phyloP scores from a whole-genome alignment of 306 rosid species.

The Arachis hypogaea region DNA sequence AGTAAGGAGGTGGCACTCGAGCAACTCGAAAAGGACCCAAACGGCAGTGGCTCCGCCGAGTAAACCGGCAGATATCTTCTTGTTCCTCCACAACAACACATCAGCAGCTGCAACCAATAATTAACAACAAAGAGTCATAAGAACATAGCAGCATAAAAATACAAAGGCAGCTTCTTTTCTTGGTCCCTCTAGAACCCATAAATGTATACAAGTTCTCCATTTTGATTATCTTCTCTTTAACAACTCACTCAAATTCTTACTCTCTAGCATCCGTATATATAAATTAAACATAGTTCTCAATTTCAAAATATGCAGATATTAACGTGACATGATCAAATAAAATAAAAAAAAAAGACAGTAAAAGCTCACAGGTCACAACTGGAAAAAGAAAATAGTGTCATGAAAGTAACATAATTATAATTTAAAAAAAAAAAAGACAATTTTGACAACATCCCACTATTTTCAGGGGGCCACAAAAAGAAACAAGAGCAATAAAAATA shows the following conservation, averaged over 20 bases:
- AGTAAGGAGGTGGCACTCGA: conserved; percentile 67
- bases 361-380: background rate
- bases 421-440: background rate
- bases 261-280: background rate
- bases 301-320: background rate
- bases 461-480: background rate
- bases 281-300: background rate
- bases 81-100: conserved; percentile 76
- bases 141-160: background rate
- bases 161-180: background rate
- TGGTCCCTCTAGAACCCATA: background rate
- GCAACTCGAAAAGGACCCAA: conserved; percentile 66
- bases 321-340: background rate
- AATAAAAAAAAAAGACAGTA: background rate
- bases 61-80: conserved; percentile 63
- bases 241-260: background rate
- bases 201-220: background rate
- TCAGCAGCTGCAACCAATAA: conserved; percentile 64
- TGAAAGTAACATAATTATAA: background rate
- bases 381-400: background rate
- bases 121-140: background rate
- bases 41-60: conserved; percentile 59
- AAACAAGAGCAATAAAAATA: background rate
- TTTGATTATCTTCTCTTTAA: background rate
- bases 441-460: background rate